These are phyloP conservation scores for Fusarium brachygibbosum DNA, from an alignment of 2,329 filamentous ascomycete genomes.

Conservation along the genomic window DNA sequence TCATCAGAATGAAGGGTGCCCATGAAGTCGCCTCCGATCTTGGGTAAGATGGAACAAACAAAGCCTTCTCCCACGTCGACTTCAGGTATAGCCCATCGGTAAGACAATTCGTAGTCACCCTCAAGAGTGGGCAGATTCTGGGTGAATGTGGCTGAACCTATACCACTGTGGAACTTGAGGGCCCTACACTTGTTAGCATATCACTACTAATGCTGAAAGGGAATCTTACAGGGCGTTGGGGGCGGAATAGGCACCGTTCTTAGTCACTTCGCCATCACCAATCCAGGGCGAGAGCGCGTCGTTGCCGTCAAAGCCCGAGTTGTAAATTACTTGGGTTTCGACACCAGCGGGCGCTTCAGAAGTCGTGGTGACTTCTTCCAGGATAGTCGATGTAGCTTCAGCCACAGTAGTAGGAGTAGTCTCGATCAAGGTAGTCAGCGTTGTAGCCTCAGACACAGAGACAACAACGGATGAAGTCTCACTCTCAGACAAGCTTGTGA, in stretches of 20 bases:
- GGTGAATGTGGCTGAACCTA: fast-evolving
- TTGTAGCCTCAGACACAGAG: neutral
- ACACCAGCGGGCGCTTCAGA: neutral
- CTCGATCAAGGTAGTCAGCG: neutral
- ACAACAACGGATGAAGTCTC: neutral
- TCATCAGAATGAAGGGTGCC: fast-evolving
- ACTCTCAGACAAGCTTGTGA: neutral
- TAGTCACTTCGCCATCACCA: fast-evolving
- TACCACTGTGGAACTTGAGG: neutral
- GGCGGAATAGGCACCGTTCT: neutral
- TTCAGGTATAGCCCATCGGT: neutral
- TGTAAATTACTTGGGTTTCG: neutral
- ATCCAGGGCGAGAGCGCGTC: neutral
- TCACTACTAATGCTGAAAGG: fast-evolving
- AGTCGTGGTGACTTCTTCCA: neutral
- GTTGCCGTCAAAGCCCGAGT: slow-evolving; percentile 4
- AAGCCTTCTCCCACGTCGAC: neutral
- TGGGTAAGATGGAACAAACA: neutral
- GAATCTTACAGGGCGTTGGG: neutral
- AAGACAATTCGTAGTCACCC: neutral
- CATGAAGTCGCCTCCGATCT: neutral
- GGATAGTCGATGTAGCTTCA: neutral
- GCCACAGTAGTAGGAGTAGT: neutral
- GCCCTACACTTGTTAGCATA: neutral
- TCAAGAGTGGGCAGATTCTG: neutral